These are phyloP conservation scores for Aegilops longissima DNA, from an alignment of 176 grass and related monocot genomes.

Conservation along the genomic window DNA sequence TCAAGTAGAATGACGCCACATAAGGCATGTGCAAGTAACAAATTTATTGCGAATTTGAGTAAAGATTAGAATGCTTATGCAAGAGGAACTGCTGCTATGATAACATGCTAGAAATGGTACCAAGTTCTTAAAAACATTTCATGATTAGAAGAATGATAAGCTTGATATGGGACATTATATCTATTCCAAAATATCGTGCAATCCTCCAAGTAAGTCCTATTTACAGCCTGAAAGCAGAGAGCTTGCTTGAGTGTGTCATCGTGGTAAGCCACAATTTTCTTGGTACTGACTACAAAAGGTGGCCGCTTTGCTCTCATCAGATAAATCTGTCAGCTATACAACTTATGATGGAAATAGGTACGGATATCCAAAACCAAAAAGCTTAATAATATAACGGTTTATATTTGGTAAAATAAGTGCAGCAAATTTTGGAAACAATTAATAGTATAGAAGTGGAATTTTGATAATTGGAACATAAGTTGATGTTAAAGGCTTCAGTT, in stretches of 20 bases:
- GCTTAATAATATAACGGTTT: too few relatives aligned
- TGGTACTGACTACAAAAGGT: neutral
- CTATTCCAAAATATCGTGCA: neutral
- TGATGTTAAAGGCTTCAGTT: too few relatives aligned
- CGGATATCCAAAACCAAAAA: neutral
- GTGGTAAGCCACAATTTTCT: neutral
- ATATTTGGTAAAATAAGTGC: too few relatives aligned
- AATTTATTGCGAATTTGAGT: neutral
- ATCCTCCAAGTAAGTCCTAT: neutral
- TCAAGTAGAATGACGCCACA: constrained; percentile 12
- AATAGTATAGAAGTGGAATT: too few relatives aligned
- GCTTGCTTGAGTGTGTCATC: neutral
- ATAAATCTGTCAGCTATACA: neutral
- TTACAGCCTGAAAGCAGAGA: constrained; percentile 1
- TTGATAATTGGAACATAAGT: too few relatives aligned
- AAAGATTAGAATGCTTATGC: neutral
- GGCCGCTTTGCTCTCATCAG: neutral
- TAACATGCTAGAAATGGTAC: too few relatives aligned
- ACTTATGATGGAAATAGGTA: neutral
- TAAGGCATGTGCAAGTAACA: neutral
- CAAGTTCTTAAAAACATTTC: neutral
- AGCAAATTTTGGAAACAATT: too few relatives aligned
- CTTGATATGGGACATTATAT: neutral
- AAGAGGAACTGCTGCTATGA: too few relatives aligned
- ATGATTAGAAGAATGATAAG: constrained; percentile 13